Evolutionary conservation across 2,329 filamentous ascomycete genomes (phyloP).

Genomic region (Stylonectria norvegica): DNA sequence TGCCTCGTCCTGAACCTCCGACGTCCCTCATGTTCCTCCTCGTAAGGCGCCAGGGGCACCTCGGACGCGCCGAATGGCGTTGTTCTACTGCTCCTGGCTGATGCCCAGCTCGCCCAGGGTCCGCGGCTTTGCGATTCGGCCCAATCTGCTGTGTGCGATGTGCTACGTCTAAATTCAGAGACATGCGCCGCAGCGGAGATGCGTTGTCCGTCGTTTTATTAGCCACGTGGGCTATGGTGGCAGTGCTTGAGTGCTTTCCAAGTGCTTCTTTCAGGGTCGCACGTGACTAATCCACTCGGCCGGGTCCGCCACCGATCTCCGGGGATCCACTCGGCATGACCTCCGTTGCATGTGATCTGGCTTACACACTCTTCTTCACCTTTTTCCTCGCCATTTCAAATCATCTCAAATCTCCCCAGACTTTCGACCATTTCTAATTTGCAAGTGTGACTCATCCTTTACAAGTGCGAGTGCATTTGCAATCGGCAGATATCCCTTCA

Average conservation of each 20-base stretch:
- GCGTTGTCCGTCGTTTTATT: slow-evolving; percentile 10
- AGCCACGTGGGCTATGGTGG: slow-evolving; percentile 25
- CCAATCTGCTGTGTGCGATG: slow-evolving; percentile 13
- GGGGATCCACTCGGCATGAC: slow-evolving; percentile 21
- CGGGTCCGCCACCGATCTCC: slow-evolving; percentile 20
- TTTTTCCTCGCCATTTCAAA: no score
- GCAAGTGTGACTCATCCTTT: no score
- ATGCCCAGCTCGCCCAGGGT: no score
- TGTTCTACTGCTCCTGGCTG: background rate
- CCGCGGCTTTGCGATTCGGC: background rate
- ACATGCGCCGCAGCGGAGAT: slow-evolving; percentile 15
- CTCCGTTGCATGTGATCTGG: slow-evolving; percentile 20
- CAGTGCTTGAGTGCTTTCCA: slow-evolving; percentile 7
- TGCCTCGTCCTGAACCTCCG: background rate
- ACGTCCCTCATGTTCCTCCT: background rate
- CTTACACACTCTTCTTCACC: no score
- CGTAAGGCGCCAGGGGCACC: background rate
- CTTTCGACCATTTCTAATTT: slow-evolving; percentile 2
- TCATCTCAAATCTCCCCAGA: slow-evolving; percentile 3
- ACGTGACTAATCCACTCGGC: slow-evolving; percentile 16
- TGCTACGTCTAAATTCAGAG: slow-evolving; percentile 15
- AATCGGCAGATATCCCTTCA: no score
- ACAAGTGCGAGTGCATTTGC: no score
- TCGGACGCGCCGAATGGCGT: background rate
- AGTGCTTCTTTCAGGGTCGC: background rate